Percentiles rank a stretch among this genome's conserved stretches.
phyloP scores from a whole-genome alignment of 441 rosid species.

The Erysimum cheiri region DNA sequence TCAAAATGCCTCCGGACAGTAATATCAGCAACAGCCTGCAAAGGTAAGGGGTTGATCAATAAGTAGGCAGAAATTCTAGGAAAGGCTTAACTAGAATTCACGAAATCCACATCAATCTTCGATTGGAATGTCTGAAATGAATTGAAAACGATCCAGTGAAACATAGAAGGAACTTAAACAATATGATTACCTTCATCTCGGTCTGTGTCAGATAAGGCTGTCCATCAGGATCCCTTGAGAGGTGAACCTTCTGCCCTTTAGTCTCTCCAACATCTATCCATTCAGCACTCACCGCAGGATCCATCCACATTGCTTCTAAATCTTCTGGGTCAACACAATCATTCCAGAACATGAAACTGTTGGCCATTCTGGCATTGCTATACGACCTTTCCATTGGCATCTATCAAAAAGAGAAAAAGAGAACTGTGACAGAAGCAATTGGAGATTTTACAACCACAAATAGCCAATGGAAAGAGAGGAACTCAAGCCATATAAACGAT shows the following conservation, averaged over 20 bases:
- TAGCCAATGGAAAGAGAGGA: background rate
- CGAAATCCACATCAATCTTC: slow-evolving; percentile 3
- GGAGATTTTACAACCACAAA: slow-evolving; percentile 9
- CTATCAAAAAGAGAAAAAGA: slow-evolving; percentile 11
- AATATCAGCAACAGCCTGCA: slow-evolving; percentile 92
- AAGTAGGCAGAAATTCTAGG: background rate
- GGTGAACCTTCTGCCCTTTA: slow-evolving; percentile 77
- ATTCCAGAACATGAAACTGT: slow-evolving; percentile 86
- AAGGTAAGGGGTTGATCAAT: slow-evolving; percentile 25
- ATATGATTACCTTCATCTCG: slow-evolving; percentile 74
- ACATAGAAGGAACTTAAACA: background rate
- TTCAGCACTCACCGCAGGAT: slow-evolving; percentile 73
- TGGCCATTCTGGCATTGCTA: slow-evolving; percentile 55
- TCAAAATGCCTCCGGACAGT: slow-evolving; percentile 72
- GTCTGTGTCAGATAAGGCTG: slow-evolving; percentile 87
- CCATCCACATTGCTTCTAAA: slow-evolving; percentile 86
- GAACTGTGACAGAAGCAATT: slow-evolving; percentile 8
- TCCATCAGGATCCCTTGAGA: slow-evolving; percentile 96
- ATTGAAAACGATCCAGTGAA: slow-evolving; percentile 5
- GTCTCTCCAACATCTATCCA: slow-evolving; percentile 92
- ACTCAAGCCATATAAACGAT: background rate
- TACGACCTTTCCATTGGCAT: slow-evolving; percentile 44
- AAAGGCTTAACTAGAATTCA: background rate
- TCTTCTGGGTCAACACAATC: slow-evolving; percentile 75
- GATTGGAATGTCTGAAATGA: background rate